phyloP scores from a whole-genome alignment of 805 yeast species.

The Metschnikowia noctiluminum region DNA sequence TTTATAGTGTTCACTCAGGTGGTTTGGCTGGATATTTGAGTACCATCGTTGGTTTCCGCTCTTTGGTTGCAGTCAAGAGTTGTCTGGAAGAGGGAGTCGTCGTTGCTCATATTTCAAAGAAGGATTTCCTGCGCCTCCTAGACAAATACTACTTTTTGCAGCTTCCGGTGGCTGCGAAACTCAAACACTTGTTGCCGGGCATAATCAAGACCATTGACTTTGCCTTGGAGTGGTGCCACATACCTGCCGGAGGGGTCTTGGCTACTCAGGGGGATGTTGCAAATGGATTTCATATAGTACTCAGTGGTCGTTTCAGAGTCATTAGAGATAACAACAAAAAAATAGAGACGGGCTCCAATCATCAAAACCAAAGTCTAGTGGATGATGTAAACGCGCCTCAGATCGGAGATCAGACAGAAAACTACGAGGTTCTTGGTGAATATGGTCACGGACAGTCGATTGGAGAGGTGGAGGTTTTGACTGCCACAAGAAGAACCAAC shows the following conservation, averaged over 20 bases:
- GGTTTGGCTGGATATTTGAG: conserved; percentile 88
- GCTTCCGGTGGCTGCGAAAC: conserved; percentile 69
- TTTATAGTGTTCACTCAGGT: conserved; percentile 67
- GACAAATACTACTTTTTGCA: conserved; percentile 77
- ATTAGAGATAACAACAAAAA: conserved; percentile 28
- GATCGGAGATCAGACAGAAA: conserved; percentile 16
- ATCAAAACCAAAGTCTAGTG: conserved; percentile 15
- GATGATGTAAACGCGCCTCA: conserved; percentile 20
- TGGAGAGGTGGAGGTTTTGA: conserved; percentile 92
- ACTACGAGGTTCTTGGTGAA: conserved; percentile 56
- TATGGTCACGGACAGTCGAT: conserved; percentile 92
- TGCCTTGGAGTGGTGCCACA: conserved; percentile 92
- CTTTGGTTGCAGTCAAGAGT: conserved; percentile 70
- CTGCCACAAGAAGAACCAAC: conserved; percentile 65
- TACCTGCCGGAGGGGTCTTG: conserved; percentile 78
- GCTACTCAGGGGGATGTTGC: conserved; percentile 84
- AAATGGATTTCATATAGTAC: conserved; percentile 83
- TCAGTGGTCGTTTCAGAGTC: conserved; percentile 84
- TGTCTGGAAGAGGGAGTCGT: conserved; percentile 52
- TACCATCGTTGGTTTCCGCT: conserved; percentile 71
- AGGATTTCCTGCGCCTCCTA: conserved; percentile 57
- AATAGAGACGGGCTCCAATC: conserved; percentile 6
- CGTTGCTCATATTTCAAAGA: conserved; percentile 64
- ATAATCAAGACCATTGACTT: conserved; percentile 76
- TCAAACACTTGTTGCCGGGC: conserved; percentile 64